Conservation (phyloP, 2,329 filamentous ascomycete species). For the Aspergillus sp. region DNA sequence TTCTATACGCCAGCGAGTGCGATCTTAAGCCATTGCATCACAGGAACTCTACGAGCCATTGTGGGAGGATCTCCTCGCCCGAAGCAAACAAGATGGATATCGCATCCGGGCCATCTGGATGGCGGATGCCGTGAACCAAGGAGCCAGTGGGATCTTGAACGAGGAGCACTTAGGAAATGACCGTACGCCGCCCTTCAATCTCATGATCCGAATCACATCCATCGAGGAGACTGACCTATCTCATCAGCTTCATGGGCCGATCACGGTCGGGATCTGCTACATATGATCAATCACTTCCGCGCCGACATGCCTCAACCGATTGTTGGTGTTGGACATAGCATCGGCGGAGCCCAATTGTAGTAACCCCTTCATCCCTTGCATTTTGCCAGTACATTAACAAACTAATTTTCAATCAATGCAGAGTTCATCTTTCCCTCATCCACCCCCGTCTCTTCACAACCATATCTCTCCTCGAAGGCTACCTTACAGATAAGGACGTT, state of each 20-base stretch:
- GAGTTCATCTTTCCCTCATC: slow-evolving; percentile 63
- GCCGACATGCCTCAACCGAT: slow-evolving; percentile 56
- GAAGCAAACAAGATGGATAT: slow-evolving; percentile 55
- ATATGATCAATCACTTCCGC: slow-evolving; percentile 43
- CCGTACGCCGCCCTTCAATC: slow-evolving; percentile 46
- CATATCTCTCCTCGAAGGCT: slow-evolving; percentile 69
- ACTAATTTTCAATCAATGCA: neutral
- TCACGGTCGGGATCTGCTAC: slow-evolving; percentile 72
- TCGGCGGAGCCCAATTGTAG: slow-evolving; percentile 66
- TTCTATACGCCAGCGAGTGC: no score
- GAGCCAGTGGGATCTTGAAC: slow-evolving; percentile 71
- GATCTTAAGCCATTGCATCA: neutral
- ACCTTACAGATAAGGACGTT: slow-evolving; percentile 8
- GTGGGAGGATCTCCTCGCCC: slow-evolving; percentile 71
- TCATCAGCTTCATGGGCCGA: slow-evolving; percentile 63
- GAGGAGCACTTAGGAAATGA: slow-evolving; percentile 72
- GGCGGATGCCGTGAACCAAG: slow-evolving; percentile 75
- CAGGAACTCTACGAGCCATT: slow-evolving; percentile 83
- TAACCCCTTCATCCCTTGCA: neutral
- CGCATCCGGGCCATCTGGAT: slow-evolving; percentile 78
- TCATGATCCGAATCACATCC: neutral
- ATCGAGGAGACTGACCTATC: neutral
- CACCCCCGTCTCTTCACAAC: slow-evolving; percentile 74
- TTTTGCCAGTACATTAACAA: no score
- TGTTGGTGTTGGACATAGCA: slow-evolving; percentile 82